Conservation (phyloP, 129 eudicot species). For the Artemisia annua region DNA sequence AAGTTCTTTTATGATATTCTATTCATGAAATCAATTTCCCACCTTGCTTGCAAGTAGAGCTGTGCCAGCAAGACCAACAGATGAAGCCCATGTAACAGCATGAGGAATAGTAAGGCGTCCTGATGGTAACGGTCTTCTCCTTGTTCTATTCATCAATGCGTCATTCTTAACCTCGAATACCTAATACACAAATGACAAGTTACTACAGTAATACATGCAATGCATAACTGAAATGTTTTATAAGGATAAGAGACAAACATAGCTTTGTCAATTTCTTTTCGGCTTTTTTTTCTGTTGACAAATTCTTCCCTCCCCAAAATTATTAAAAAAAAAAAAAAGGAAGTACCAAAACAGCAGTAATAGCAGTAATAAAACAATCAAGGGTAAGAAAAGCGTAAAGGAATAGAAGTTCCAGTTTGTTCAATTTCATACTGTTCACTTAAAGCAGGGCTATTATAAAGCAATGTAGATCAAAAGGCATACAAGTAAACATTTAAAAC, state of each 20-base stretch:
- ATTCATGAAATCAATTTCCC: constrained; percentile 32
- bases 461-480: too few species aligned
- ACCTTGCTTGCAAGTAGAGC: constrained; percentile 85
- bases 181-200: constrained; percentile 35
- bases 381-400: not conserved
- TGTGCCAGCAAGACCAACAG: constrained; percentile 82
- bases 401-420: not conserved
- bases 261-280: not conserved
- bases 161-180: constrained; percentile 90
- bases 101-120: constrained; percentile 78
- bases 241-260: not conserved
- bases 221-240: constrained; percentile 1
- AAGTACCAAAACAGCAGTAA: not conserved
- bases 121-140: constrained; percentile 84
- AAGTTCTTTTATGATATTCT: not conserved
- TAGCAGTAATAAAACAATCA: not conserved
- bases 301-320: not conserved
- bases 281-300: not conserved
- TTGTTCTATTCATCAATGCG: constrained; percentile 88
- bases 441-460: too few species aligned
- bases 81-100: constrained; percentile 80
- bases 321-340: not conserved
- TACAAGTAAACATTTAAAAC: too few species aligned
- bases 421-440: not conserved
- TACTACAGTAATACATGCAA: not conserved